These are phyloP conservation scores for Tetracladium marchalianum DNA, from an alignment of 495 filamentous ascomycete species.

Conservation along the genomic window DNA sequence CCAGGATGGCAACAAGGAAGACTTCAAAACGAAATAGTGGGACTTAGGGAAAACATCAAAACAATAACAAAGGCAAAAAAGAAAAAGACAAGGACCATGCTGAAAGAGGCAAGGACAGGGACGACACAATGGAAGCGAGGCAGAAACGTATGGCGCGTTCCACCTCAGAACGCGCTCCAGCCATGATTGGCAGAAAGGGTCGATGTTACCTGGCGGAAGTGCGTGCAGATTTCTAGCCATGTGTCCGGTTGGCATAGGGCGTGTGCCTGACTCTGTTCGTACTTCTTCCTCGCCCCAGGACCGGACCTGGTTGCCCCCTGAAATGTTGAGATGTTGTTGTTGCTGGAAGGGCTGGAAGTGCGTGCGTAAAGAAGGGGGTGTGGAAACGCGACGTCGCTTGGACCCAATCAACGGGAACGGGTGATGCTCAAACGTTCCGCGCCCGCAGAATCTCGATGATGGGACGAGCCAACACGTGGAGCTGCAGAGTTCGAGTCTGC, in stretches of 20 bases:
- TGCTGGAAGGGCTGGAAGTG: neutral
- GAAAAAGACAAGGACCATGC: too few species aligned
- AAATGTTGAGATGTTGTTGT: too few species aligned
- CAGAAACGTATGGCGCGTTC: conserved; percentile 1
- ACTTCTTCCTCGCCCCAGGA: too few species aligned
- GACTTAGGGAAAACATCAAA: too few species aligned
- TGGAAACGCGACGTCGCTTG: neutral
- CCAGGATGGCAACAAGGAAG: too few species aligned
- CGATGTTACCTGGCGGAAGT: neutral
- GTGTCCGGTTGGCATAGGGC: neutral
- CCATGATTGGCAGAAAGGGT: neutral
- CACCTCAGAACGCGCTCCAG: conserved; percentile 1
- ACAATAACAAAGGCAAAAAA: too few species aligned
- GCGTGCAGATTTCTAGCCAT: neutral
- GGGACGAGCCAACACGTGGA: neutral
- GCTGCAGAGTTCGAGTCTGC: neutral
- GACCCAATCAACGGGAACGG: neutral
- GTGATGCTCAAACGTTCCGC: neutral
- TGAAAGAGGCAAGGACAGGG: too few species aligned
- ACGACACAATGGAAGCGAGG: neutral
- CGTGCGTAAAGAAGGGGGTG: conserved; percentile 1
- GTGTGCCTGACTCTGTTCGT: neutral
- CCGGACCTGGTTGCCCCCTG: too few species aligned
- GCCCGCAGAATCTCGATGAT: neutral
- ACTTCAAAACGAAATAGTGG: too few species aligned